Base-by-base conservation (phyloP, 2,329 filamentous ascomycete species). In the Talaromyces albobiverticillius region DNA sequence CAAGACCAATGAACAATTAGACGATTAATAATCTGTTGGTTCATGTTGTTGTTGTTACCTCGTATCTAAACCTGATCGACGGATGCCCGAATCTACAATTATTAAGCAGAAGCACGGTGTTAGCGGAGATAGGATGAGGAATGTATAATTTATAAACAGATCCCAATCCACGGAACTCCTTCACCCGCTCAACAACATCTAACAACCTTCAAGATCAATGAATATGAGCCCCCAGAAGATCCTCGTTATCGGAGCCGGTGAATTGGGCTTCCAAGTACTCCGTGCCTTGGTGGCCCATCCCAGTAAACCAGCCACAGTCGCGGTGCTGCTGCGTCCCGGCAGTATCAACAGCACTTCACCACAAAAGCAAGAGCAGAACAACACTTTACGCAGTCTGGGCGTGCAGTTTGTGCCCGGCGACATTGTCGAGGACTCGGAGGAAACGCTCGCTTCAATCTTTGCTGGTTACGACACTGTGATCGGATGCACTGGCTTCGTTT, bases 401-500 rank as follows among this genome's bases (percentile, higher is more conserved):
- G 46, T 53, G 7, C 51, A 53, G 11, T 14, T 32, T 32, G 29
- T 32, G n/a, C 14, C 29, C 29, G 29, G 29, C 9, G 29, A 32
- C 9, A 32, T 32, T 13, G 29, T 9, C 29, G 14, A 32, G 3
- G 29, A 32, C 8, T 11, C 29, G 4, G 29, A 32, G 14, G 3
- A 11, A 6, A 3, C 9, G 29, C 29, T 32, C 14, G 10, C 29
- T 13, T 11, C 3, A 5, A 13, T 32, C 29, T 32, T 53, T 6
- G 9, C 16, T 14, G 3, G 9, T 6, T 48, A 48, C 11, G 53
- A 55, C 32, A 50, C 50, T 0, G 71, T 89, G 7, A 78, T 89
- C 47, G 78, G 77, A 41, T 85, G 82, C 60, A 79, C 78, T 1
- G 86, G 86, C 22, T 86, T 87, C 68, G 76, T 76, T 0, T 70